Evolutionary conservation across 202 grass and related monocot species (phyloP), one percentile per base, ranked within the genome.

Genomic region (Bolboschoenoplectus hybrid): DNA sequence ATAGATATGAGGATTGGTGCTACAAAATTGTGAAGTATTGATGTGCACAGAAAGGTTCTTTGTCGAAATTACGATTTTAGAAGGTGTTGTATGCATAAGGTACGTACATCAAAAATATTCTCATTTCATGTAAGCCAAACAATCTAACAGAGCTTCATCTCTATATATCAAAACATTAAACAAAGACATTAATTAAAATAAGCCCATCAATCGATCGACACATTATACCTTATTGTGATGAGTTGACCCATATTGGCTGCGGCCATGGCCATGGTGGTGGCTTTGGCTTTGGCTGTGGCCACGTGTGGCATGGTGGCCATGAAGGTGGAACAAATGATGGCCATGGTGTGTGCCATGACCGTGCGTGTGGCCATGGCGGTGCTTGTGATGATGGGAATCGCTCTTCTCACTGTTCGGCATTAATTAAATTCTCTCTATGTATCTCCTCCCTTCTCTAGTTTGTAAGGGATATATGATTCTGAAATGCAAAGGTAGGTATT

Each of bases 401-500:
- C 76, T 80, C 55, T 80, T 80, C 53, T 44, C 55, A 3, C 38
- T 80, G 8, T 56, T 80, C 38, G 76, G 76, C 76, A 80, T 80
- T 61, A 41, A 61, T 80, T 19, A 1, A 1, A 0, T 47, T 2
- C 10, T 6, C 74, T 56, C 53, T 11, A 13, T 17, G 2, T 26
- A 26, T 26, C 26, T 26, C 11, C 20, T 19, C 17, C 7, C 75
- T 53, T 60, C 51, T 80, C 14, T 80, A 40, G 52, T 58, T 76
- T n/a, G 53, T 60, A 26, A 26, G 26, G 26, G 26, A 19, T 8
- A 6, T 1, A 60, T 80, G 13, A 16, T 41, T 60, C 19, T 35
- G 7, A 58, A 80, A 58, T 61, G 32, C 53, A 61, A 61, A 60
- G 2, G 14, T 55, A 60, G 2, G 14, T 55, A 78, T 56, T 20